A percentile compares a stretch with the other conserved stretches of the same genome.
These are phyloP conservation scores for Purshia tridentata DNA, from an alignment of 306 rosid genomes.

Conservation along the genomic window DNA sequence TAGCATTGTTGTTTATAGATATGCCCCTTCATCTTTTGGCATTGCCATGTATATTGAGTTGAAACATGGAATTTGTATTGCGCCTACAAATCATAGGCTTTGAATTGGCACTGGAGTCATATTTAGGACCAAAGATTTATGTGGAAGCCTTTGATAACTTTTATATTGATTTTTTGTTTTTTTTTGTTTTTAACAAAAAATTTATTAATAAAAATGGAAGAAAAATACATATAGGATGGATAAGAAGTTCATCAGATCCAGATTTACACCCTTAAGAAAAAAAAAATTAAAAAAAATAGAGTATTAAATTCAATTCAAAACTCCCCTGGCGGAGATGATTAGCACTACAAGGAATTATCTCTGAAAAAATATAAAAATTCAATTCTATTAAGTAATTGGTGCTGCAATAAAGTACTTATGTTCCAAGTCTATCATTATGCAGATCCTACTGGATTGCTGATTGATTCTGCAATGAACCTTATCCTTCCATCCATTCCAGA, in stretches of 20 bases:
- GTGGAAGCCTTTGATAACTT: neutral
- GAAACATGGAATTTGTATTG: neutral
- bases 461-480: slow-evolving; percentile 67
- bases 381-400: neutral
- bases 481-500: slow-evolving; percentile 55
- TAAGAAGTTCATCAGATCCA: neutral
- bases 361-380: no score
- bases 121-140: neutral
- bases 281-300: no score
- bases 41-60: neutral
- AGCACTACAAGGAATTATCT: no score
- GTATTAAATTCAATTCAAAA: no score
- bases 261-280: no score
- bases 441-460: slow-evolving; percentile 78
- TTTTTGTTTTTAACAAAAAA: no score
- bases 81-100: neutral
- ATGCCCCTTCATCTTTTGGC: neutral
- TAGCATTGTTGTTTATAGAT: no score
- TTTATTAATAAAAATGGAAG: neutral
- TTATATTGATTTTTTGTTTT: neutral
- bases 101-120: neutral
- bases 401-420: slow-evolving; percentile 8
- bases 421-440: slow-evolving; percentile 27
- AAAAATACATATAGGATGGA: neutral
- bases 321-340: no score